These are phyloP conservation scores for Diversispora eburnea DNA, from an alignment of 192 early-diverging fungal genomes.

Conservation along the genomic window DNA sequence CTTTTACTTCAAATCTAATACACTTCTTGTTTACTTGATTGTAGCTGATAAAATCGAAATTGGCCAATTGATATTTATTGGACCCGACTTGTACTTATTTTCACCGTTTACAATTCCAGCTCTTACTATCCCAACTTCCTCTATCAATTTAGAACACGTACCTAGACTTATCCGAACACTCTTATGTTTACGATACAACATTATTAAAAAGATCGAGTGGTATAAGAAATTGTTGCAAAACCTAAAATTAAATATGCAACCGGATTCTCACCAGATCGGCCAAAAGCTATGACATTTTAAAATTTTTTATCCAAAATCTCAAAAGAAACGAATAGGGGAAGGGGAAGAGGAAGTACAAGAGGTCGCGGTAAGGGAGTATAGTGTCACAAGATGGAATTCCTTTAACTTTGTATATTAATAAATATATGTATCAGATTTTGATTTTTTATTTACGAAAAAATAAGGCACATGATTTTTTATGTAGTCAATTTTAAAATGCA, in stretches of 20 bases:
- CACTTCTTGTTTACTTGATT: slow-evolving; percentile 13
- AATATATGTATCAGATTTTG: too few relatives aligned
- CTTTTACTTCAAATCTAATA: neutral
- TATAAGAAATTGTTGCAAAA: neutral
- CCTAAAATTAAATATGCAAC: neutral
- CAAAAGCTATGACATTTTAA: too few relatives aligned
- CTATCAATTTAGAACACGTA: slow-evolving; percentile 1
- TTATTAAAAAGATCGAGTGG: slow-evolving; percentile 6
- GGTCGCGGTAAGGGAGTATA: too few relatives aligned
- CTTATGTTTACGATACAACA: slow-evolving; percentile 4
- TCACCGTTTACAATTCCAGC: slow-evolving; percentile 1
- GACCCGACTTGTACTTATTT: slow-evolving; percentile 8
- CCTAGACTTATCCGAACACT: slow-evolving; percentile 11
- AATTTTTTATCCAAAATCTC: too few relatives aligned
- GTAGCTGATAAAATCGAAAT: slow-evolving; percentile 17
- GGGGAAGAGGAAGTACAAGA: too few relatives aligned
- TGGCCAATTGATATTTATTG: slow-evolving; percentile 26
- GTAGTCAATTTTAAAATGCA: too few relatives aligned
- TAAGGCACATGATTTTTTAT: too few relatives aligned
- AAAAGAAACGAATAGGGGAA: too few relatives aligned
- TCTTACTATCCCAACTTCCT: slow-evolving; percentile 13
- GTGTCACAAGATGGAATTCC: too few relatives aligned
- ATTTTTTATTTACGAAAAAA: too few relatives aligned
- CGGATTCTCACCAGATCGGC: neutral
- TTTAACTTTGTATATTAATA: too few relatives aligned